Base-by-base conservation (phyloP, 2,329 filamentous ascomycete species). In the Aureobasidium pullulans region DNA sequence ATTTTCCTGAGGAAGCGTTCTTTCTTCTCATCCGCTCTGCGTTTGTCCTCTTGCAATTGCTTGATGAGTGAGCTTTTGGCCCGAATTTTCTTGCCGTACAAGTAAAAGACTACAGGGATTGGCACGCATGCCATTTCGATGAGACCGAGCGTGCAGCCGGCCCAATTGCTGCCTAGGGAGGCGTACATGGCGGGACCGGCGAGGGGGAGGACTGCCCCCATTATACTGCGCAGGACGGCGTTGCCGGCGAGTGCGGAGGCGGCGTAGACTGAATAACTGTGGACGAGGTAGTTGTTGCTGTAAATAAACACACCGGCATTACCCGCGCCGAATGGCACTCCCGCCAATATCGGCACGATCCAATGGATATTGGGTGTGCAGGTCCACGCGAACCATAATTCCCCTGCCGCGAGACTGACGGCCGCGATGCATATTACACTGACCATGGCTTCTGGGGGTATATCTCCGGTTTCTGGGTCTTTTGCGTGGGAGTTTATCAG, bases 351-450 rank as follows among this genome's bases (percentile, higher is more conserved):
- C 1, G 89, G 87, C 19, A 84, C 79, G n/a, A 90, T 84, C 87
- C 89, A 95, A 70, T 90, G 91, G 34, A 95, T 89, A 4, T 83
- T 81, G 0, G 91, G 91, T 0, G 90, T 83, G 62, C 86, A 91
- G 0, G 91, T 96, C 90, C 90, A 96, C 0, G 89, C 84, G 68
- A 96, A 96, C 71, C 86, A 87, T 28, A 96, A 81, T 72, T 96
- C 87, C 15, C 91, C 92, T 3, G 89, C 71, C 0, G 90, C 88
- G 0, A 88, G 84, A 1, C 90, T 76, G 1, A 95, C 70, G 0
- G 89, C 84, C 3, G 88, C 89, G 29, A 96, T 83, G 65, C 86
- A 89, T 67, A 96, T 88, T 60, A 94, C 81, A 43, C 84, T 83
- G 4, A 93, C 89, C 64, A 89, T 90, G 1, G 90, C 87, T 73